These are phyloP conservation scores for Teunomyces aglyptinius DNA, from an alignment of 805 yeast species.

Conservation along the genomic window DNA sequence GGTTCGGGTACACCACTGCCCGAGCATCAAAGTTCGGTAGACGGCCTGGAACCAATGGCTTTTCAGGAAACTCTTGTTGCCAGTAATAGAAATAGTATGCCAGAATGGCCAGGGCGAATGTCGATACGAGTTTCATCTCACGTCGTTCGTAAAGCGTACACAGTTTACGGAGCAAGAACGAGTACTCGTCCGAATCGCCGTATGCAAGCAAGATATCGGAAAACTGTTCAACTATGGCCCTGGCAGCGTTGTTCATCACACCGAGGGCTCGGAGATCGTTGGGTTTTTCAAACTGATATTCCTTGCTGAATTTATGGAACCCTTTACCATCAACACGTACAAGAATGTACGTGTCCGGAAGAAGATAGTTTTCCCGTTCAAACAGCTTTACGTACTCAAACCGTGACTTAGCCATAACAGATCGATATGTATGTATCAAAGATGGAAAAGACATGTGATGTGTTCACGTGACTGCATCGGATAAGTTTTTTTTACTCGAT, in stretches of 20 bases:
- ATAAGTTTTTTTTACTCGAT: background rate
- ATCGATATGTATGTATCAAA: too few species aligned
- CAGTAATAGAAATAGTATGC: conserved; percentile 72
- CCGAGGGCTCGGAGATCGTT: conserved; percentile 76
- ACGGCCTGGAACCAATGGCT: conserved; percentile 46
- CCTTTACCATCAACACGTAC: conserved; percentile 92
- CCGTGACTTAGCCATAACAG: conserved; percentile 73
- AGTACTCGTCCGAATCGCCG: conserved; percentile 95
- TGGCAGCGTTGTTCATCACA: conserved; percentile 82
- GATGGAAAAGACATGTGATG: too few species aligned
- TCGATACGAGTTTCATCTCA: conserved; percentile 73
- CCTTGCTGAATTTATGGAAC: conserved; percentile 78
- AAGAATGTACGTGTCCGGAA: conserved; percentile 80
- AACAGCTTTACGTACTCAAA: conserved; percentile 84
- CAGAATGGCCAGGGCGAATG: conserved; percentile 80
- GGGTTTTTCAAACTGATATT: conserved; percentile 80
- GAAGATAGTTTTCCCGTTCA: conserved; percentile 68
- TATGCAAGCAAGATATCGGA: conserved; percentile 79
- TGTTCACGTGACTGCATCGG: too few species aligned
- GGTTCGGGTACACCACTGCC: conserved; percentile 79
- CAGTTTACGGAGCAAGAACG: conserved; percentile 65
- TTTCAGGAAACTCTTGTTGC: conserved; percentile 55
- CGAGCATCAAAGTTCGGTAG: conserved; percentile 91
- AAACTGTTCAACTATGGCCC: conserved; percentile 56
- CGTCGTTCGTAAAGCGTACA: conserved; percentile 80